Evolutionary conservation across 176 grass and related monocot species (phyloP).

Genomic region (Metroxylon sagu): DNA sequence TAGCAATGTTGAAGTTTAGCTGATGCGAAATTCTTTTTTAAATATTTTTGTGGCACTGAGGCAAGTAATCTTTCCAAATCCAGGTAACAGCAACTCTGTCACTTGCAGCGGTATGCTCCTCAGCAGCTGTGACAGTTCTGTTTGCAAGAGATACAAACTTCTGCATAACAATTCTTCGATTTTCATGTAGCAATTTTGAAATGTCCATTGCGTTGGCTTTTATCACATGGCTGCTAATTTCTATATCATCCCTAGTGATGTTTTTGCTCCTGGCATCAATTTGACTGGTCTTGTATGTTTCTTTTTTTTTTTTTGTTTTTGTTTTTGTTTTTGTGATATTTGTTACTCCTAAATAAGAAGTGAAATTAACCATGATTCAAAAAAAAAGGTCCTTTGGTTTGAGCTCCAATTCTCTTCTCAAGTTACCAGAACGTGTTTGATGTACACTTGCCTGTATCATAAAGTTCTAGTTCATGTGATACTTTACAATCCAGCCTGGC

Average conservation of each 20-base stretch:
- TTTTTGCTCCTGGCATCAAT: slow-evolving; percentile 71
- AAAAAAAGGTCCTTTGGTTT: too few relatives aligned
- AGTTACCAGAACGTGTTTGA: too few relatives aligned
- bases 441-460: too few relatives aligned
- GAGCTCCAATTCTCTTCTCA: too few relatives aligned
- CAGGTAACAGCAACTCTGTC: slow-evolving; percentile 74
- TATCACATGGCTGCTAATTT: slow-evolving; percentile 56
- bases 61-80: neutral
- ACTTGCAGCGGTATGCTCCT: slow-evolving; percentile 71
- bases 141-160: slow-evolving; percentile 55
- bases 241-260: slow-evolving; percentile 59
- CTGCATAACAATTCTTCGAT: slow-evolving; percentile 44
- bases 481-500: too few relatives aligned
- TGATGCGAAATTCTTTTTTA: too few relatives aligned
- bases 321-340: slow-evolving; percentile 1
- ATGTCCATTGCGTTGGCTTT: slow-evolving; percentile 70
- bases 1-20: too few relatives aligned
- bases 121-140: slow-evolving; percentile 63
- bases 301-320: slow-evolving; percentile 5
- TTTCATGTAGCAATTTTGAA: slow-evolving; percentile 57
- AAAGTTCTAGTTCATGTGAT: too few relatives aligned
- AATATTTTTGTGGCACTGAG: too few relatives aligned
- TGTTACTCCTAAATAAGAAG: slow-evolving; percentile 9
- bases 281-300: slow-evolving; percentile 37
- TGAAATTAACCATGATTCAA: too few relatives aligned